Conservation (phyloP, 2,329 filamentous ascomycete genomes). For the Paecilomyces fulvus region DNA sequence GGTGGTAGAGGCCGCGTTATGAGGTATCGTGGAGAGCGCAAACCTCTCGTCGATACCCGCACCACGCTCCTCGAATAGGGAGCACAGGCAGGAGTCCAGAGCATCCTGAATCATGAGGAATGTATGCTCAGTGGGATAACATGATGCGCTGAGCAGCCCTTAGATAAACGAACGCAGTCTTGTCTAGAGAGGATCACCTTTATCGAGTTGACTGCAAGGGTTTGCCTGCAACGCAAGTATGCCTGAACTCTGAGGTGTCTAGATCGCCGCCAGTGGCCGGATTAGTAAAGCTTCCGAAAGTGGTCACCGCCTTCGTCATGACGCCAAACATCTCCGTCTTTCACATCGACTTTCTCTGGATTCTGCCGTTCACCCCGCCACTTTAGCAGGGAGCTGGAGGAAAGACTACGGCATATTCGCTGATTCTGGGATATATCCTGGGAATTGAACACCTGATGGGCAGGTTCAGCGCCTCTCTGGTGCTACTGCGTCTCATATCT, state of each 20-base stretch:
- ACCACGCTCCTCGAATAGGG: constrained; percentile 23
- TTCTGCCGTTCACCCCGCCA: neutral
- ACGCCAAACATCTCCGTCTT: neutral
- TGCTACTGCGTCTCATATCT: no score
- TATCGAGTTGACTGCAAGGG: neutral
- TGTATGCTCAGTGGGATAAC: constrained; percentile 10
- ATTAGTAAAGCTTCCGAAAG: neutral
- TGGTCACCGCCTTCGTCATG: neutral
- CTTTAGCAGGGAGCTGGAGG: neutral
- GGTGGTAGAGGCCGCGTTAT: constrained; percentile 9
- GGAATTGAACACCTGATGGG: neutral
- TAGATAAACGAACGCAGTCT: neutral
- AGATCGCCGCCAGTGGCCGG: neutral
- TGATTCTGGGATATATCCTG: neutral
- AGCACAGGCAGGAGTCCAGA: constrained; percentile 19
- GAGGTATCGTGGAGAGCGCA: constrained; percentile 13
- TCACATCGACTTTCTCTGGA: neutral
- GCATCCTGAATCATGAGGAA: constrained; percentile 11
- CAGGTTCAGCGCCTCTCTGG: neutral
- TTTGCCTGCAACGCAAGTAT: neutral
- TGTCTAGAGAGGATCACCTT: neutral
- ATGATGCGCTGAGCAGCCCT: constrained; percentile 6
- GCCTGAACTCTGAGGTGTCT: neutral
- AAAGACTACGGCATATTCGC: neutral
- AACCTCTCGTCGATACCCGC: constrained; percentile 16